Evolutionary conservation across 148 eudicot species (phyloP), one percentile per base, ranked within the genome.

Genomic region (Pouteria glomerata): DNA sequence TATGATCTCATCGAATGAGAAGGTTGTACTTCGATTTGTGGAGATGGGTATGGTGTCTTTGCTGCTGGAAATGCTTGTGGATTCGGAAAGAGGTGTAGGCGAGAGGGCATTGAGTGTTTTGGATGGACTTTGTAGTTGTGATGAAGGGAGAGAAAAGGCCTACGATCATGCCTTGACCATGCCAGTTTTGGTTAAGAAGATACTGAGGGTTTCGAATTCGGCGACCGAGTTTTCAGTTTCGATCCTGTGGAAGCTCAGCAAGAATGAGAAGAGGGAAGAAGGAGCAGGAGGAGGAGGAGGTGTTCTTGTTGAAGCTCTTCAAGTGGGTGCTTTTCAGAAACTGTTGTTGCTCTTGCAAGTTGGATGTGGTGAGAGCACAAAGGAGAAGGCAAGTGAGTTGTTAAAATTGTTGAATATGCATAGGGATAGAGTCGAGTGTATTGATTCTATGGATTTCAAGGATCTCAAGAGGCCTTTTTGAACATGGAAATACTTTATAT

Each of bases 251-350:
- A 89, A 83, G 71, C 61, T 92, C 33, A 61, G 80, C 64, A 82
- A 76, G 76, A 68, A 76, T 21, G 87, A 82, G 68, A 66, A 51
- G 21, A 77, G 35, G 13, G 53, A 41, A 5, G 71, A 33, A 18
- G 73, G 55, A 6, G 76, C 58, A 26, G 78, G 73, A n/a, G 87
- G 47, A 15, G 79, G 53, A 35, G 83, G 75, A 30, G 84, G 66
- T 23, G 87, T 84, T 24, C 53, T 86, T 53, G 78, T 84, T 8
- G 92, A 86, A 70, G 90, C 96, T 34, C 83, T 92, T 63, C 82
- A 85, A 77, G 87, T 89, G 4, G 97, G 97, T 21, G 97, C 90
- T 0, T 92, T 92, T 82, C 97, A 89, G 80, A 92, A 92, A 72
- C 81, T 92, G 2, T 66, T 92, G 76, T 45, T 92, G 78, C 56